Conservation (phyloP, 805 yeast genomes). For the Sugiyamaella smithiae region DNA sequence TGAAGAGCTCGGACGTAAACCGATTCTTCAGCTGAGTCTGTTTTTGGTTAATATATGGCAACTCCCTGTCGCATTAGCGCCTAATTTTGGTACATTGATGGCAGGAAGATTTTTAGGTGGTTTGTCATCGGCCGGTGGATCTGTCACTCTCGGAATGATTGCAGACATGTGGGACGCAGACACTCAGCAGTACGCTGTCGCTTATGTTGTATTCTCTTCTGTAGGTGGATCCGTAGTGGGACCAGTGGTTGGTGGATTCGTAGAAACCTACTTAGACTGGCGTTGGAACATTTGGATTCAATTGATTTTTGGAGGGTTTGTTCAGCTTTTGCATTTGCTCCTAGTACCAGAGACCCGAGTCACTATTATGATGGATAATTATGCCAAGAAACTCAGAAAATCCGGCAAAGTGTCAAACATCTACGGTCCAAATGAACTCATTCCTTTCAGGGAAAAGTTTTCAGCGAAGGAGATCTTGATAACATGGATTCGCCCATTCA, state of each 20-base stretch:
- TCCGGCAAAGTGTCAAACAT: conserved; percentile 36
- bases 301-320: conserved; percentile 36
- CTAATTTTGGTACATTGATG: conserved; percentile 39
- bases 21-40: conserved; percentile 44
- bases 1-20: conserved; percentile 51
- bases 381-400: conserved; percentile 39
- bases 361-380: conserved; percentile 36
- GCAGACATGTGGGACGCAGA: conserved; percentile 46
- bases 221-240: conserved; percentile 53
- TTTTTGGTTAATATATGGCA: conserved; percentile 46
- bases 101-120: conserved; percentile 50
- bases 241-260: conserved; percentile 52
- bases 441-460: conserved; percentile 19
- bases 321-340: conserved; percentile 37
- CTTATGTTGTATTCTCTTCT: conserved; percentile 51
- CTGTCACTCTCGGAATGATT: conserved; percentile 53
- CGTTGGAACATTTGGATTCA: conserved; percentile 49
- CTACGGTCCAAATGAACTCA: conserved; percentile 29
- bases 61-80: conserved; percentile 41
- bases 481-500: conserved; percentile 42
- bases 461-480: conserved; percentile 29
- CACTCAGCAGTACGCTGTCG: conserved; percentile 47
- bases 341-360: conserved; percentile 39
- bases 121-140: conserved; percentile 51
- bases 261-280: conserved; percentile 61